Conservation (phyloP, 2,329 filamentous ascomycete species). For the Pseudocercospora vitis region DNA sequence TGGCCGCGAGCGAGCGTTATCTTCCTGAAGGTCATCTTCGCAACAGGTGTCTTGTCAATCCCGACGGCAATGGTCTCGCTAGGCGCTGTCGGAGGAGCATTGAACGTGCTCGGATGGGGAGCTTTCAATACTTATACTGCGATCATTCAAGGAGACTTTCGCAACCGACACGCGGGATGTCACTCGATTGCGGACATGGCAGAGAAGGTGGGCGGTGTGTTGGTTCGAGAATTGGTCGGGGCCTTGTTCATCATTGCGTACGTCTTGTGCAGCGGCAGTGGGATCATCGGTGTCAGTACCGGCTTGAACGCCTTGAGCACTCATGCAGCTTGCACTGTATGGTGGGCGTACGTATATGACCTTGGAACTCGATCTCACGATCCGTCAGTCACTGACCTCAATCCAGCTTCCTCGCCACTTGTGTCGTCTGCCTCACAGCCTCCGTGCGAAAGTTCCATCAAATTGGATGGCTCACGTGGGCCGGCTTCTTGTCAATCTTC, state of each 20-base stretch:
- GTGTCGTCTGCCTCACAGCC: constrained; percentile 52
- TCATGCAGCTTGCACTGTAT: constrained; percentile 61
- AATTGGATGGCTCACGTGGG: constrained; percentile 63
- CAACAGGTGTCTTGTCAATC: constrained; percentile 53
- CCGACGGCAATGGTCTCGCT: constrained; percentile 50
- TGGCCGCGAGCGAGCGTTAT: constrained; percentile 55
- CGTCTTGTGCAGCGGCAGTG: constrained; percentile 56
- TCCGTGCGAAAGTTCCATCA: constrained; percentile 59
- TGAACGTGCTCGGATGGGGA: constrained; percentile 52
- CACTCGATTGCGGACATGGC: constrained; percentile 61
- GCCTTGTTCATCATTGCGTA: constrained; percentile 59
- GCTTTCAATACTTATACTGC: constrained; percentile 52
- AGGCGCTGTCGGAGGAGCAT: constrained; percentile 50
- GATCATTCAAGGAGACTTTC: constrained; percentile 46
- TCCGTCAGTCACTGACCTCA: not conserved
- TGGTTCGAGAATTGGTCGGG: constrained; percentile 56
- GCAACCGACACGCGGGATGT: constrained; percentile 52
- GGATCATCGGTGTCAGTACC: constrained; percentile 60
- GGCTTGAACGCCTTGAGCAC: constrained; percentile 61
- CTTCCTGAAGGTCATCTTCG: constrained; percentile 55
- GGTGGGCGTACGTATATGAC: constrained; percentile 41
- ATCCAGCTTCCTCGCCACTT: constrained; percentile 49
- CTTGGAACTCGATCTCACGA: not conserved
- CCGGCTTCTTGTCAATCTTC: constrained; percentile 60
- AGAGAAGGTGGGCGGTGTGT: constrained; percentile 53